phyloP scores from a whole-genome alignment of 345 rosid genomes.

The Eutrema yunnanense region DNA sequence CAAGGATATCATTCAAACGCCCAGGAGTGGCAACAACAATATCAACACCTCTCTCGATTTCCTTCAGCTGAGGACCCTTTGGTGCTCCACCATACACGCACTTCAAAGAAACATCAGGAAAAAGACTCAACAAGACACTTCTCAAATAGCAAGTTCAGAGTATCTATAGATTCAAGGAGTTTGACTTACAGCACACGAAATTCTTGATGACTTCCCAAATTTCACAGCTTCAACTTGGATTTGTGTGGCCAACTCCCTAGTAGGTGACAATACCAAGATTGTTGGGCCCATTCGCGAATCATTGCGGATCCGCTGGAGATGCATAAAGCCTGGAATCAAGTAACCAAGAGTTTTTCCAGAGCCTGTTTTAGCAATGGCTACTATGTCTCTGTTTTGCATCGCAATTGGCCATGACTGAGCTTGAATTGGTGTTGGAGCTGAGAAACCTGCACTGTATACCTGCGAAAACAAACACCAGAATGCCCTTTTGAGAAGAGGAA shows the following conservation, averaged over 20 bases:
- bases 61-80: constrained; percentile 89
- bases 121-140: background rate
- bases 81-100: constrained; percentile 99
- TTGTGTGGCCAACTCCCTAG: constrained; percentile 96
- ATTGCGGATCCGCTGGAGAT: constrained; percentile 56
- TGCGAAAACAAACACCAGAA: constrained; percentile 53
- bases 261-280: constrained; percentile 88
- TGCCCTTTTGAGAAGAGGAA: constrained; percentile 37
- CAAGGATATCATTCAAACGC: constrained; percentile 88
- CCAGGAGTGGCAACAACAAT: constrained; percentile 98
- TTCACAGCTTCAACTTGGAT: constrained; percentile 90
- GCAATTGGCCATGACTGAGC: constrained; percentile 99
- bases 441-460: constrained; percentile 87
- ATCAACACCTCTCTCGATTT: constrained; percentile 85
- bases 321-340: constrained; percentile 80
- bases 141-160: background rate
- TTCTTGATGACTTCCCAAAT: constrained; percentile 82
- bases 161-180: background rate
- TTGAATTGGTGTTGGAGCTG: constrained; percentile 95
- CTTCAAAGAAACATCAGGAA: constrained; percentile 27
- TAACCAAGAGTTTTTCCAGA: constrained; percentile 97
- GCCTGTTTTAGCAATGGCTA: constrained; percentile 95
- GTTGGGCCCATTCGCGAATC: constrained; percentile 84
- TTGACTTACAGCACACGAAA: constrained; percentile 70
- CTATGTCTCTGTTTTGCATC: constrained; percentile 79